phyloP scores from a whole-genome alignment of 2,329 filamentous ascomycete species.

The Dichotomopilus funicola region DNA sequence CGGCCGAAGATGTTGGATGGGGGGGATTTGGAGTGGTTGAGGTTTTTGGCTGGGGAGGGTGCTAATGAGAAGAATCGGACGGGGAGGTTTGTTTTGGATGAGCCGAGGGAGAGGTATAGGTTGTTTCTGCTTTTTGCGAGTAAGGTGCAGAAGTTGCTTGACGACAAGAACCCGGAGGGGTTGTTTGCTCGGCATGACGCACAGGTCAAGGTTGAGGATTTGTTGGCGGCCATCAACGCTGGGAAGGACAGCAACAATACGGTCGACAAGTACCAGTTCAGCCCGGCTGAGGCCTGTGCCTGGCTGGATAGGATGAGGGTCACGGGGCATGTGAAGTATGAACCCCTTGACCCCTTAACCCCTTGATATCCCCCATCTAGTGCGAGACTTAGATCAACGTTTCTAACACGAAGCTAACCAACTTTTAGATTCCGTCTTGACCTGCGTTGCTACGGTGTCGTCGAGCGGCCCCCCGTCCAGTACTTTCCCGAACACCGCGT shows the following conservation, averaged over 20 bases:
- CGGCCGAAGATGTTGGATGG: slow-evolving; percentile 18
- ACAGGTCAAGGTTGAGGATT: slow-evolving; percentile 22
- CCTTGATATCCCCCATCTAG: too few relatives aligned
- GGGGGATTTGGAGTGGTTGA: slow-evolving; percentile 30
- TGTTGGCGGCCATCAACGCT: slow-evolving; percentile 27
- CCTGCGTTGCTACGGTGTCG: slow-evolving; percentile 21
- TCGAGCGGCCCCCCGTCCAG: slow-evolving; percentile 24
- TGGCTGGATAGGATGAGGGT: slow-evolving; percentile 27
- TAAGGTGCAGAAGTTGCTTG: slow-evolving; percentile 29
- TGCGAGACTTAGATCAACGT: too few relatives aligned
- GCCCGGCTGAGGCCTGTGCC: slow-evolving; percentile 26
- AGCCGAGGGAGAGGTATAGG: slow-evolving; percentile 21
- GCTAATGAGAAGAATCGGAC: slow-evolving; percentile 22
- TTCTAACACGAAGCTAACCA: background rate
- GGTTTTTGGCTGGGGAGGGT: slow-evolving; percentile 27
- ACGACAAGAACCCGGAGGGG: slow-evolving; percentile 24
- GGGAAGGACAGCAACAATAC: slow-evolving; percentile 14
- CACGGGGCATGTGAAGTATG: slow-evolving; percentile 24
- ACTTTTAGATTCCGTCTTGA: slow-evolving; percentile 19
- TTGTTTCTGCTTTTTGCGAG: slow-evolving; percentile 30
- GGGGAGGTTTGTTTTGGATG: slow-evolving; percentile 12
- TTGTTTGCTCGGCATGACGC: slow-evolving; percentile 23
- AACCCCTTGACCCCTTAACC: background rate
- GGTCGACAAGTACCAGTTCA: slow-evolving; percentile 25
- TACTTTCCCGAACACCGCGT: slow-evolving; percentile 31